Base-by-base conservation (phyloP, 345 rosid species). In the Corchorus olitorius region DNA sequence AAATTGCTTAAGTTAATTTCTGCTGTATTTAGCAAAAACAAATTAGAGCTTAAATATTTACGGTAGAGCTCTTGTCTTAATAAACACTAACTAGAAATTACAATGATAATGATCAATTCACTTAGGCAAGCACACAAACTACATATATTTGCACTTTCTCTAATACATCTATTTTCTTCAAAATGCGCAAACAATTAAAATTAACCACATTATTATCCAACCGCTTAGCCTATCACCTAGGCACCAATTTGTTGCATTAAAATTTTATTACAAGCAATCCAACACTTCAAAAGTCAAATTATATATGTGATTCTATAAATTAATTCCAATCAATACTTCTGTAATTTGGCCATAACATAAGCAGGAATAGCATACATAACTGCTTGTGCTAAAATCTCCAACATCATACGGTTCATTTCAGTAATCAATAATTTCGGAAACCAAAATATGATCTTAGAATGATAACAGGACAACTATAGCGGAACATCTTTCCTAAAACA, bases 371-470 rank as follows among this genome's bases (percentile, higher is more conserved):
- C 5, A 67, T 12, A 67, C 20, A 20, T 14, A 69, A 69, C 14
- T 16, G 19, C 59, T 27, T 49, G 58, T 49, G 43, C 58, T 69
- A 69, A 67, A 67, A 69, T 33, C 15, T 49, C 59, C 43, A 69
- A 33, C 73, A 37, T 63, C 67, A 69, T 50, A 33, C 14, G 2
- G 33, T 50, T 8, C 52, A 50, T 50, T 69, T 69, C 60, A 15
- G 13, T 20, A 27, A 15, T 27, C 22, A 20, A 49, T 14, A 48
- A 49, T 68, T 68, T 68, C 7, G 20, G 14, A 1, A 66, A 66
- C 11, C 20, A 45, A 39, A 45, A 22, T 12, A 43, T 35, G 37
- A 0, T 20, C 70, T 11, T 12, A 10, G 52, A 65, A 3, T 14
- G 66, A 15, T 16, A 17, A 15, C 3, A 34, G 14, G 20, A 63